A percentile compares a stretch with the other conserved stretches of the same genome.
Evolutionary conservation across 495 filamentous ascomycete species (phyloP).

Genomic region (Tuber brumale): DNA sequence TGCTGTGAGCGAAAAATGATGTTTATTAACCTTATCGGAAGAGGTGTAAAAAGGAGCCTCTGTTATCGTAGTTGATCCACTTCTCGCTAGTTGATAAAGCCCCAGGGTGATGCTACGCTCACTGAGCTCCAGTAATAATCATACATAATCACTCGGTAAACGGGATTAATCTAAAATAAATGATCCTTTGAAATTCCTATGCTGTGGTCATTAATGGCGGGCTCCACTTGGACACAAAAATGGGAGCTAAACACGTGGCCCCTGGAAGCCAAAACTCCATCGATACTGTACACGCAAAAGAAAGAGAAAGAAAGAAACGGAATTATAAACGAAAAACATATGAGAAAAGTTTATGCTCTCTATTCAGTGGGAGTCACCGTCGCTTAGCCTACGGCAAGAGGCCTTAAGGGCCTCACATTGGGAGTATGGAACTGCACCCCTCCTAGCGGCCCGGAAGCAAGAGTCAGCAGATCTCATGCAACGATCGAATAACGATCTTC

Average conservation of each 20-base stretch:
- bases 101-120: neutral
- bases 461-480: neutral
- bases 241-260: neutral
- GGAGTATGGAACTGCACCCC: neutral
- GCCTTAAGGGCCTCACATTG: neutral
- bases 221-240: neutral
- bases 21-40: neutral
- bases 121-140: neutral
- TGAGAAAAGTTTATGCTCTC: neutral
- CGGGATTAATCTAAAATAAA: neutral
- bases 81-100: neutral
- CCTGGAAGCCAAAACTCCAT: neutral
- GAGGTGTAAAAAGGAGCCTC: neutral
- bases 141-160: neutral
- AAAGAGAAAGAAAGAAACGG: neutral
- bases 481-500: neutral
- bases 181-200: neutral
- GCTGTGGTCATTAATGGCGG: neutral
- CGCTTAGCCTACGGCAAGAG: neutral
- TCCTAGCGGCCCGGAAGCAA: neutral
- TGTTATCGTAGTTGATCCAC: neutral
- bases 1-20: neutral
- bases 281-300: neutral
- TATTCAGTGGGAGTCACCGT: neutral
- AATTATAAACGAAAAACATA: neutral